Evolutionary conservation across 2,329 filamentous ascomycete genomes (phyloP), one percentile per base, ranked within the genome.

Genomic region (Colletotrichum lupini): DNA sequence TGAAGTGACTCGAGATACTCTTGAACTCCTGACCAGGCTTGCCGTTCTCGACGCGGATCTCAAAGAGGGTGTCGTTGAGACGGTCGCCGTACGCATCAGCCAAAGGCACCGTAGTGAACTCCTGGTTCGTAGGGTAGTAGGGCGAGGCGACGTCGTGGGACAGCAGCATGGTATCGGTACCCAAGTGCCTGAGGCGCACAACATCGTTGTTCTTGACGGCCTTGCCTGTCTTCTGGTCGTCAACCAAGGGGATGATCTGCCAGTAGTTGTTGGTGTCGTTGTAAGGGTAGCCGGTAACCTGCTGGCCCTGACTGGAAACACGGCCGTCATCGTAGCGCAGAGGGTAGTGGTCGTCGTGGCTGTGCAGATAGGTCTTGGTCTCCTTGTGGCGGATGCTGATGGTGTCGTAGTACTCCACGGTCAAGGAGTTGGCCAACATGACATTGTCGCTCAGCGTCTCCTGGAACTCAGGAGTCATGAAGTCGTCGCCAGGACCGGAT

Each of bases 251-350:
- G 46, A 98, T 84, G 76, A 99, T 92, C 83, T 98, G 93, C 97
- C 97, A 99, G 80, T 97, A 91, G 86, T 99, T 99, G 89, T 99
- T 99, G 80, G 96, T 98, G 81, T 99, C 97, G 77, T 98, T 98
- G 88, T 94, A 97, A 2, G 97, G 97, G 81, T 99, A 99, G 65
- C 97, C 97, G 26, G 97, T 99, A 46, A 99, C 95, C 84, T 99
- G 97, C 85, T 99, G 97, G 73, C 97, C 94, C 85, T 99, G 97
- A 81, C 95, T 98, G 59, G 97, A 98, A 78, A 99, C 95, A 81
- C 97, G 94, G 52, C 97, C 97, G 82, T 99, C 97, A 65, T 99
- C 97, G 81, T 99, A 99, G 78, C 97, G 93, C 46, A 99, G 90
- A 65, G 97, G 97, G 82, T 99, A 99, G 71, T 84, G 89, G 76